phyloP scores from a whole-genome alignment of 495 filamentous ascomycete species.

The Aspergillus asperescens region DNA sequence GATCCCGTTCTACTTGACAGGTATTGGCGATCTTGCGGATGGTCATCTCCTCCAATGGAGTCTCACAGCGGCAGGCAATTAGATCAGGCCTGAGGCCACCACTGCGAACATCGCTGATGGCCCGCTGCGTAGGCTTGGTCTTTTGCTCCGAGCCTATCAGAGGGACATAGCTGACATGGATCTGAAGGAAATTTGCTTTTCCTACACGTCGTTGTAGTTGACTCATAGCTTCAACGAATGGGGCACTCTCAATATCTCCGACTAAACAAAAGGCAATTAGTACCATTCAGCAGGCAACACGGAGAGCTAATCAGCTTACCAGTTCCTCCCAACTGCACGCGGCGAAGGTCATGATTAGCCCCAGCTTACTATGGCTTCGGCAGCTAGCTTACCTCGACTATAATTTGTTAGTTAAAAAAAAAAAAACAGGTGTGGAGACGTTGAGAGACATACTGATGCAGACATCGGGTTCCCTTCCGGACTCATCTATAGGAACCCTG shows the following conservation, averaged over 20 bases:
- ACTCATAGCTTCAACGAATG: slow-evolving; percentile 82
- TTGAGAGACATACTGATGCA: slow-evolving; percentile 67
- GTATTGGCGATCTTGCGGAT: slow-evolving; percentile 82
- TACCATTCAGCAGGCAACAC: not conserved
- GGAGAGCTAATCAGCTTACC: not conserved
- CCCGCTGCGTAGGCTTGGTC: slow-evolving; percentile 93
- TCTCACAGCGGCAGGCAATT: slow-evolving; percentile 88
- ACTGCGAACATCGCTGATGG: slow-evolving; percentile 74
- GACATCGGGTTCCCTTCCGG: slow-evolving; percentile 76
- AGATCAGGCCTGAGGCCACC: slow-evolving; percentile 83
- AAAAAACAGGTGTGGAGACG: not conserved
- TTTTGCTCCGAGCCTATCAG: slow-evolving; percentile 70
- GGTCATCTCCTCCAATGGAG: slow-evolving; percentile 63
- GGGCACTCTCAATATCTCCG: slow-evolving; percentile 85
- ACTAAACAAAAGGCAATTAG: slow-evolving; percentile 30
- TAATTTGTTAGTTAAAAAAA: not conserved
- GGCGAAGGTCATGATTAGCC: slow-evolving; percentile 3
- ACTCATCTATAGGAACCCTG: slow-evolving; percentile 80
- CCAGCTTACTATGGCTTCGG: not conserved
- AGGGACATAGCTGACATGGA: slow-evolving; percentile 77
- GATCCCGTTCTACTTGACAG: slow-evolving; percentile 74
- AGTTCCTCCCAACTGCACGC: slow-evolving; percentile 54
- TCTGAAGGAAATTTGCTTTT: slow-evolving; percentile 77
- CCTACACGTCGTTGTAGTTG: slow-evolving; percentile 68
- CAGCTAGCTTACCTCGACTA: slow-evolving; percentile 15